Evolutionary conservation across 2,329 filamentous ascomycete species (phyloP).

Genomic region (Coniosporium tulheliwenetii): DNA sequence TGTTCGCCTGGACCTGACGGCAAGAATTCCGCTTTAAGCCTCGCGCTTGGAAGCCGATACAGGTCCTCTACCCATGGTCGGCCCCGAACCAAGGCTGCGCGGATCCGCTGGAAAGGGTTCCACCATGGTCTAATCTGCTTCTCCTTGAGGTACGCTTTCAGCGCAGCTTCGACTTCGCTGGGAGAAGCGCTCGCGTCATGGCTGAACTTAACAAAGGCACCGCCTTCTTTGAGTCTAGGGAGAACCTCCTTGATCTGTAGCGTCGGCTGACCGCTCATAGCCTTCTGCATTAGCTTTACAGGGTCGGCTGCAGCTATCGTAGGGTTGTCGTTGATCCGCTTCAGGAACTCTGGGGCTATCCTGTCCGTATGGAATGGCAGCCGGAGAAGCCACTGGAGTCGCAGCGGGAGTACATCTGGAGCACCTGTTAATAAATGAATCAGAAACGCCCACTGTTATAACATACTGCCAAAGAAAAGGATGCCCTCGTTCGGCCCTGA

Average conservation of each 20-base stretch:
- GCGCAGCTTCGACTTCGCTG: slow-evolving; percentile 41
- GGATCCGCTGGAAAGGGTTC: slow-evolving; percentile 60
- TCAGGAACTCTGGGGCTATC: slow-evolving; percentile 32
- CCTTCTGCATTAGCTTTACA: slow-evolving; percentile 37
- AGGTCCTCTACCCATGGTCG: slow-evolving; percentile 91
- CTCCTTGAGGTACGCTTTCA: slow-evolving; percentile 49
- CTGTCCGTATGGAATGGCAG: slow-evolving; percentile 32
- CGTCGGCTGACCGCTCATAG: slow-evolving; percentile 10
- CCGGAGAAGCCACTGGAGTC: slow-evolving; percentile 47
- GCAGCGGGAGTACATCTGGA: slow-evolving; percentile 69
- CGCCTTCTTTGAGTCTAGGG: slow-evolving; percentile 77
- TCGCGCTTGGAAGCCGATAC: slow-evolving; percentile 60
- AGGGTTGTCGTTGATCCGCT: slow-evolving; percentile 32
- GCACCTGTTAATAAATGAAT: background rate
- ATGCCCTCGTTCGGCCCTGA: slow-evolving; percentile 63
- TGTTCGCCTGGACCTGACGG: slow-evolving; percentile 54
- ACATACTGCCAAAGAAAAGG: slow-evolving; percentile 75
- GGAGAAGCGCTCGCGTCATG: slow-evolving; percentile 32
- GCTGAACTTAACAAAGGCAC: slow-evolving; percentile 79
- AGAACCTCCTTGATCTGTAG: slow-evolving; percentile 67
- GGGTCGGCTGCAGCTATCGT: slow-evolving; percentile 40
- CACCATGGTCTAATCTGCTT: slow-evolving; percentile 77
- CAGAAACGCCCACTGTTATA: background rate
- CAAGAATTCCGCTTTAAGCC: slow-evolving; percentile 73
- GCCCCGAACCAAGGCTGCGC: slow-evolving; percentile 60